A percentile compares a stretch with the other conserved stretches of the same genome.
Conservation (phyloP, 495 filamentous ascomycete species). For the Xylaria bambusicola region DNA sequence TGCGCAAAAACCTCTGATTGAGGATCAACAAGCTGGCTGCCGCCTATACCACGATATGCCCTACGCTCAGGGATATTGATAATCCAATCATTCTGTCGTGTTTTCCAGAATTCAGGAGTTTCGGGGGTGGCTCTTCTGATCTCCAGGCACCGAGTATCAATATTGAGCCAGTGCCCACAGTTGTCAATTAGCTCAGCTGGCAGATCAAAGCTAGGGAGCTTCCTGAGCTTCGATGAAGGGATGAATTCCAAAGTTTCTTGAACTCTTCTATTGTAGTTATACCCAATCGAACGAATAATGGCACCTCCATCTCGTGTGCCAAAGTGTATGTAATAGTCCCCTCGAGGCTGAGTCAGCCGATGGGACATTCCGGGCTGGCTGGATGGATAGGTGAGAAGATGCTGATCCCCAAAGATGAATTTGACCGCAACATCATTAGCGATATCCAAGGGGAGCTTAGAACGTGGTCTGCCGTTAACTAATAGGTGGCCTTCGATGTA, state of each 20-base stretch:
- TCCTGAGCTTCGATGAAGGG: slow-evolving; percentile 30
- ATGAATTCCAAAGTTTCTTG: slow-evolving; percentile 38
- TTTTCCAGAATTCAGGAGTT: slow-evolving; percentile 43
- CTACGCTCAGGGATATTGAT: slow-evolving; percentile 27
- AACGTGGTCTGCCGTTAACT: slow-evolving; percentile 45
- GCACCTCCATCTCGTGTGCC: slow-evolving; percentile 41
- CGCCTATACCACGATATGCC: slow-evolving; percentile 22
- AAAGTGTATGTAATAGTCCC: slow-evolving; percentile 49
- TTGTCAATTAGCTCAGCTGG: slow-evolving; percentile 50
- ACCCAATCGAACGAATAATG: slow-evolving; percentile 39
- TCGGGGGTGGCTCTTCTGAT: slow-evolving; percentile 41
- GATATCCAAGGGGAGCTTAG: slow-evolving; percentile 47
- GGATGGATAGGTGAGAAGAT: slow-evolving; percentile 49
- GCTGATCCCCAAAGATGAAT: slow-evolving; percentile 52
- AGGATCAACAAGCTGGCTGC: slow-evolving; percentile 29
- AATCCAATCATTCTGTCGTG: slow-evolving; percentile 30
- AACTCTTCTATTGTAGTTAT: background rate
- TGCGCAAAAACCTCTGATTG: slow-evolving; percentile 28
- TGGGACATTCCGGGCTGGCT: slow-evolving; percentile 49
- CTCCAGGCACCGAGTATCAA: slow-evolving; percentile 48
- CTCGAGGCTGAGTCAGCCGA: slow-evolving; percentile 30
- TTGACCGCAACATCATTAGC: slow-evolving; percentile 38
- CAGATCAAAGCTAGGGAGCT: slow-evolving; percentile 42
- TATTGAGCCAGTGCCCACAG: slow-evolving; percentile 63
- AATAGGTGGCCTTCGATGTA: slow-evolving; percentile 51